Percentiles rank a stretch among this genome's conserved stretches.
Conservation (phyloP, 352 stramenopile genomes). For the Pythium brachiatum region DNA sequence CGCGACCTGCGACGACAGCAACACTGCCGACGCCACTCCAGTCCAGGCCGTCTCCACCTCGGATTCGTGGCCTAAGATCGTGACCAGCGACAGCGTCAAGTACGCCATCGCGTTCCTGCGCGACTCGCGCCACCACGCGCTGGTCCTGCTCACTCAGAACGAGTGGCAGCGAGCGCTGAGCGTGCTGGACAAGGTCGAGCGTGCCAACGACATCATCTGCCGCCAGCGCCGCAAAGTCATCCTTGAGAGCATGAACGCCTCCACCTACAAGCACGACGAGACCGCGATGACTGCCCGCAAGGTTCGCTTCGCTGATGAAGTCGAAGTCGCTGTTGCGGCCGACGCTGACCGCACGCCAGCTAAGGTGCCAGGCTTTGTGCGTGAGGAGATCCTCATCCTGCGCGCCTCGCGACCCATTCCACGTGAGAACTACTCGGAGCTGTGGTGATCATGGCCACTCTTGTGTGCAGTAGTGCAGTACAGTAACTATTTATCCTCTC, state of each 20-base stretch:
- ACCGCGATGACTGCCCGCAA: conserved; percentile 26
- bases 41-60: conserved; percentile 21
- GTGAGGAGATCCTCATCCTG: conserved; percentile 78
- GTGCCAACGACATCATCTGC: conserved; percentile 74
- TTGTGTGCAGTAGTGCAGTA: not conserved
- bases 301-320: conserved; percentile 51
- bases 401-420: conserved; percentile 69
- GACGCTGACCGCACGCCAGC: conserved; percentile 55
- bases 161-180: conserved; percentile 68
- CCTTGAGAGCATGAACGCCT: conserved; percentile 54
- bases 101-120: conserved; percentile 75
- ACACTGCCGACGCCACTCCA: conserved; percentile 3
- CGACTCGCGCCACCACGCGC: conserved; percentile 67
- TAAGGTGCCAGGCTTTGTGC: conserved; percentile 59
- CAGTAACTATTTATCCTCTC: not conserved
- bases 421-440: conserved; percentile 70
- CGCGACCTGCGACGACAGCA: not conserved
- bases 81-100: conserved; percentile 54
- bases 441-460: conserved; percentile 48
- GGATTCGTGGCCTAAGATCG: conserved; percentile 36
- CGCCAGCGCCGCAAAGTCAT: conserved; percentile 63
- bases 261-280: conserved; percentile 18
- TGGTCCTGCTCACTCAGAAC: conserved; percentile 67
- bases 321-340: conserved; percentile 24
- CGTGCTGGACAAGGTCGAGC: conserved; percentile 81